Conservation (phyloP, 139 green algal genomes). For the Asterochloris erici region DNA sequence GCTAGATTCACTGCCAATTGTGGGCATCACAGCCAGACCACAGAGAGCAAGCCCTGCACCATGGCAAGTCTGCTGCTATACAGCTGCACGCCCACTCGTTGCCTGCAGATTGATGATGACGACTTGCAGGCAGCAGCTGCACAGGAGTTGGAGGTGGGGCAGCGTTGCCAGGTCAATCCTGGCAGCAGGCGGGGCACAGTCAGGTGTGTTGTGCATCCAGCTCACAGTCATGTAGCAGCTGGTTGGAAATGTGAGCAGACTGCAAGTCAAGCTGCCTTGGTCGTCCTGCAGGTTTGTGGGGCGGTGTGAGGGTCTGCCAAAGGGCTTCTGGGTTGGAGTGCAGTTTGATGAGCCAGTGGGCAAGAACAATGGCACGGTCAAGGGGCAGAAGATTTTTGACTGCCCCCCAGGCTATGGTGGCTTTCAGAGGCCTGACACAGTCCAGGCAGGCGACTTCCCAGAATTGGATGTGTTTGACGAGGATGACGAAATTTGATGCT, state of each 20-base stretch:
- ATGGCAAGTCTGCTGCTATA: background rate
- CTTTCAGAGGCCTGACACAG: conserved; percentile 79
- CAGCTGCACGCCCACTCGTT: background rate
- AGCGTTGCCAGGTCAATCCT: conserved; percentile 86
- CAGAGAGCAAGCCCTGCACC: background rate
- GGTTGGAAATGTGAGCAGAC: background rate
- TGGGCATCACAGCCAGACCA: background rate
- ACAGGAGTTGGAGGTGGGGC: conserved; percentile 45
- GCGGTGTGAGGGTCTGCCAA: conserved; percentile 57
- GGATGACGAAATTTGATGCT: conserved; percentile 80
- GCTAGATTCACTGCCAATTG: background rate
- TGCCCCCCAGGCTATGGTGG: conserved; percentile 65
- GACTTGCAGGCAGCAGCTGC: conserved; percentile 51
- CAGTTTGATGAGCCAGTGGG: conserved; percentile 96
- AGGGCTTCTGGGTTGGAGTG: conserved; percentile 90
- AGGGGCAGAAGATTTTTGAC: conserved; percentile 77
- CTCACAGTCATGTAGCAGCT: background rate
- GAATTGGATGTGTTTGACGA: conserved; percentile 72
- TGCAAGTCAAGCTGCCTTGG: too few species aligned
- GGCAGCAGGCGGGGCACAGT: conserved; percentile 85
- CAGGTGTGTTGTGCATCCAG: conserved; percentile 31
- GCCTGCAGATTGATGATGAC: conserved; percentile 31
- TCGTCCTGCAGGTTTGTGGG: conserved; percentile 62
- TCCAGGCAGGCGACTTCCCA: conserved; percentile 83
- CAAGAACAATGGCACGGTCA: conserved; percentile 91